phyloP scores from a whole-genome alignment of 306 rosid species.

The Malus sieversii region DNA sequence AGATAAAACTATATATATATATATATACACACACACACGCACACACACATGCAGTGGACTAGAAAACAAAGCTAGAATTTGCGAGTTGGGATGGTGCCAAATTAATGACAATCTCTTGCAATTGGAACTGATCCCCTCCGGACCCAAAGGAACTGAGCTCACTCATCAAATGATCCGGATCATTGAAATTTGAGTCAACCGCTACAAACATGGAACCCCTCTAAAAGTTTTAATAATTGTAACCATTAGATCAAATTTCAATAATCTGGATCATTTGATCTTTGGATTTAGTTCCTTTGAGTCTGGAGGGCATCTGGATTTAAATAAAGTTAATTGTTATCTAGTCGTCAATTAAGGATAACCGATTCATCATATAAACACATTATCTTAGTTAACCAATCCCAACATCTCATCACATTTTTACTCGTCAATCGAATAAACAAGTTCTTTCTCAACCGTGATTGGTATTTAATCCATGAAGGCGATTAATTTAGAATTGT shows the following conservation, averaged over 20 bases:
- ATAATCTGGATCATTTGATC: too few species aligned
- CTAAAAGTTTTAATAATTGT: too few species aligned
- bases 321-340: background rate
- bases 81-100: background rate
- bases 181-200: too few species aligned
- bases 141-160: too few species aligned
- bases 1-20: background rate
- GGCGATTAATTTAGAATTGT: background rate
- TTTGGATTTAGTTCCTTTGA: too few species aligned
- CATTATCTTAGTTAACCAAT: background rate
- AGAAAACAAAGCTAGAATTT: background rate
- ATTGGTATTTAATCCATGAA: background rate
- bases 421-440: background rate
- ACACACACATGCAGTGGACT: too few species aligned
- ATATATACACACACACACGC: too few species aligned
- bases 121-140: too few species aligned
- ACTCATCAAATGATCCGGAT: too few species aligned
- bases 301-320: too few species aligned
- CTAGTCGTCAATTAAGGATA: background rate
- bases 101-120: background rate
- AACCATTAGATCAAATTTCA: too few species aligned
- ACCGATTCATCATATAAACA: background rate
- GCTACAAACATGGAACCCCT: too few species aligned
- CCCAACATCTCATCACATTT: background rate
- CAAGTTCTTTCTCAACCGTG: background rate